A percentile compares a stretch with the other conserved stretches of the same genome.
Conservation (phyloP, 1,284 basidiomycete species). For the Vanrija sp. region DNA sequence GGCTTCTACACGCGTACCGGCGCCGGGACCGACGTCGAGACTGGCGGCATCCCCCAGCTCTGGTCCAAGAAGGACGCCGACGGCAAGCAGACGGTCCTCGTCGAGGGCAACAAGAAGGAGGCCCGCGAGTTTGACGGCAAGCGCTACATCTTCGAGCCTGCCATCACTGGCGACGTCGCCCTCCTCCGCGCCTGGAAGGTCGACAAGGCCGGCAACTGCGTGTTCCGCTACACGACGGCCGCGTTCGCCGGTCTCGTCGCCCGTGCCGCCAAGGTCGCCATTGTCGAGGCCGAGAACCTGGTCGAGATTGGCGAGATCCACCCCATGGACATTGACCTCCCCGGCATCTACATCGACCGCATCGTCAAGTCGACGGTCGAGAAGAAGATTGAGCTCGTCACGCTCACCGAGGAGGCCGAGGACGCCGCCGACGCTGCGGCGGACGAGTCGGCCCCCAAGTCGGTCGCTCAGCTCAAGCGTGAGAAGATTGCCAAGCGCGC, state of each 20-base stretch:
- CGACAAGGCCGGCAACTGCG: slow-evolving; percentile 81
- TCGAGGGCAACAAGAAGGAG: slow-evolving; percentile 74
- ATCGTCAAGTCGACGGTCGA: slow-evolving; percentile 72
- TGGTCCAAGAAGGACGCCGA: slow-evolving; percentile 32
- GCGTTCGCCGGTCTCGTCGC: slow-evolving; percentile 87
- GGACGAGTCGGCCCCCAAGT: slow-evolving; percentile 14
- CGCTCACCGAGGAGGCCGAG: slow-evolving; percentile 46
- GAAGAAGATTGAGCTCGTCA: slow-evolving; percentile 75
- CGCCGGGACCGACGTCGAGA: slow-evolving; percentile 74
- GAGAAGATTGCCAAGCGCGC: slow-evolving; percentile 74
- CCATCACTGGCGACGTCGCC: slow-evolving; percentile 81
- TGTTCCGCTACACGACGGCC: slow-evolving; percentile 82
- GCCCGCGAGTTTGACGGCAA: slow-evolving; percentile 73
- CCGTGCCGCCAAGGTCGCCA: slow-evolving; percentile 81
- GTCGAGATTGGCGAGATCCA: slow-evolving; percentile 80
- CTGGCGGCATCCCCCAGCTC: slow-evolving; percentile 60
- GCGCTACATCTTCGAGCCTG: slow-evolving; percentile 80
- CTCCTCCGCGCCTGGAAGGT: slow-evolving; percentile 93
- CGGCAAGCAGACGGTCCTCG: slow-evolving; percentile 53
- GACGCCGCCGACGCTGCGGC: slow-evolving; percentile 11
- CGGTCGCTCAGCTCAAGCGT: slow-evolving; percentile 47
- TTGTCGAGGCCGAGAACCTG: slow-evolving; percentile 92
- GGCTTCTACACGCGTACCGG: slow-evolving; percentile 96
- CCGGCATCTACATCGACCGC: slow-evolving; percentile 82
- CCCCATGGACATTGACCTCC: slow-evolving; percentile 74